A percentile compares a stretch with the other conserved stretches of the same genome.
Evolutionary conservation across 495 filamentous ascomycete species (phyloP).

Genomic region (Penicillium egyptiacum): DNA sequence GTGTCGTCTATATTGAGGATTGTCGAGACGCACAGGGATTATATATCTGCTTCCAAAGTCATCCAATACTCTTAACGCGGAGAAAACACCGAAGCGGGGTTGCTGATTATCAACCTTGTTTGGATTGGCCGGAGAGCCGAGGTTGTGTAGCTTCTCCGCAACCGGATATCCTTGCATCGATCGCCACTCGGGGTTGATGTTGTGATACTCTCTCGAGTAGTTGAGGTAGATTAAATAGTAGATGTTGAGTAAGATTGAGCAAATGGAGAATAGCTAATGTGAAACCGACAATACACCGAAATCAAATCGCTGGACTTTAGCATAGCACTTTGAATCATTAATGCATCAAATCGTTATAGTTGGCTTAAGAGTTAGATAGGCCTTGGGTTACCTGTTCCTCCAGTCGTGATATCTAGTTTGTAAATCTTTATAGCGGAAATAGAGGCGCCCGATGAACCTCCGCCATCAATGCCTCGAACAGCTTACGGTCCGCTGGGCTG

Average conservation of each 20-base stretch:
- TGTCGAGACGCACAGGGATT: background rate
- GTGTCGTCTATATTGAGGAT: background rate
- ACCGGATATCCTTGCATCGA: background rate
- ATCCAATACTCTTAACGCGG: background rate
- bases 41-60: background rate
- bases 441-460: conserved; percentile 19
- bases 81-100: conserved; percentile 6
- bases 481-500: conserved; percentile 18
- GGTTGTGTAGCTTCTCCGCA: conserved; percentile 4
- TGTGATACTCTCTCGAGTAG: background rate
- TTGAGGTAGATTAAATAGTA: background rate
- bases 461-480: conserved; percentile 26
- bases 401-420: background rate
- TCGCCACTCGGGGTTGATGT: background rate
- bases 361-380: background rate
- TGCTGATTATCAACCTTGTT: conserved; percentile 2
- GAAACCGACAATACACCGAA: background rate
- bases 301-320: background rate
- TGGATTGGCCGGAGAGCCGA: conserved; percentile 2
- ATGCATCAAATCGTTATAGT: conserved; percentile 5
- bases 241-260: background rate
- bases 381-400: background rate
- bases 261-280: background rate
- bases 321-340: background rate
- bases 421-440: conserved; percentile 1